phyloP scores from a whole-genome alignment of 139 green algal species.

The Volvox africanus region DNA sequence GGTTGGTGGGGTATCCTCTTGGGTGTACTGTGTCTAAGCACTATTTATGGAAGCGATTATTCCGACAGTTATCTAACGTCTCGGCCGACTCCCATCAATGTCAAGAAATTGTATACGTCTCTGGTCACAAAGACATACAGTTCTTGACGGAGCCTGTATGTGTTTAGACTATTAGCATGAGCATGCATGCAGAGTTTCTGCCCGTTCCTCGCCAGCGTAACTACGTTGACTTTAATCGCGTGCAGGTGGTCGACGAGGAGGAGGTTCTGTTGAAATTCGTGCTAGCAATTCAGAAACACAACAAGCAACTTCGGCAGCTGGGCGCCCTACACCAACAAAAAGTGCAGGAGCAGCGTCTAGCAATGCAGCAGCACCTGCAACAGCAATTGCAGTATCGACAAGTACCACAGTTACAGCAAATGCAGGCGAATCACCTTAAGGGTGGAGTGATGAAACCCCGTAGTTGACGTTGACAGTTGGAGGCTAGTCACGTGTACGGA shows the following conservation, averaged over 20 bases:
- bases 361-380: constrained; percentile 30
- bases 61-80: too few relatives aligned
- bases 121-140: too few relatives aligned
- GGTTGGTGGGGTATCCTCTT: neutral
- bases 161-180: too few relatives aligned
- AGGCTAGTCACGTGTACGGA: too few relatives aligned
- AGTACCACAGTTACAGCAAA: constrained; percentile 7
- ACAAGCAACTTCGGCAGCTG: constrained; percentile 20
- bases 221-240: neutral
- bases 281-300: constrained; percentile 39
- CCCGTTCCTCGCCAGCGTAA: too few relatives aligned
- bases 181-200: too few relatives aligned
- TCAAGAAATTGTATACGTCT: too few relatives aligned
- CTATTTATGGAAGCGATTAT: too few relatives aligned
- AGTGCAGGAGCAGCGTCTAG: constrained; percentile 10
- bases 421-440: neutral
- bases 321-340: constrained; percentile 7
- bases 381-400: constrained; percentile 6
- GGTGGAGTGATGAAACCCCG: constrained; percentile 22
- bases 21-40: too few relatives aligned
- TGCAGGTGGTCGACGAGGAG: constrained; percentile 40
- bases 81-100: too few relatives aligned
- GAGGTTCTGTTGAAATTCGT: constrained; percentile 48
- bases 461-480: too few relatives aligned
- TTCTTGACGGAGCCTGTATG: too few relatives aligned